Base-by-base conservation (phyloP, 257 asterid genomes). In the Solanum lycopersicoides region DNA sequence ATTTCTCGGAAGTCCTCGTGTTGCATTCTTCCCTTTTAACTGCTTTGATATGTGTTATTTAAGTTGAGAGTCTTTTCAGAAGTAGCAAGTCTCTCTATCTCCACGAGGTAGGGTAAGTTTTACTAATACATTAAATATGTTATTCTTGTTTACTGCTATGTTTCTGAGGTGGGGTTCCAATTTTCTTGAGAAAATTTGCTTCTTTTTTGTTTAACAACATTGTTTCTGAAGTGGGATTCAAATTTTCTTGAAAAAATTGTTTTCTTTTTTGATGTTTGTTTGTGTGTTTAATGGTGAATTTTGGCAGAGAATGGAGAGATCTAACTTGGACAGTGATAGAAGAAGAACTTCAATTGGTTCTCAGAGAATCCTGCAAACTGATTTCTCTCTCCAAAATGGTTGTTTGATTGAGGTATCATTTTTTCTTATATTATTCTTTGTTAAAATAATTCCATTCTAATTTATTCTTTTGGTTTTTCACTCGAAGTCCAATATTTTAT, bases 271-370 rank as follows among this genome's bases (percentile, higher is more conserved):
- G 42, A 86, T 21, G 71, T 44, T 90, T 63, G 66, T 35, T 69
- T 28, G 39, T 72, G 73, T 68, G 14, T 66, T 42, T 8, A 18
- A 21, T 86, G 83, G 74, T 88, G 83, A 34, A 59, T 60, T 85
- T 82, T 90, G 91, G 91, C 95, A 96, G 98, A 88, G 84, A 84
- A 93, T 96, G 98, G 94, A 94, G 91, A 92, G 84, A 84, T 89
- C 87, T 14, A 91, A 92, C 86, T 88, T 35, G 74, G 88, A 87
- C 86, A 86, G 89, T 93, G 98, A 94, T 83, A 90, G 95, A 87
- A 92, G 98, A 89, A 91, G 94, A 89, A 90, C 90, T 59, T 95
- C 99, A n/a, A 89, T 90, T 75, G 92, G 95, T 87, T 94, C 98
- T 87, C 97, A 93, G 10, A 96, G 92, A 73, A 92, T 89, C 88